These are phyloP conservation scores for Veloporphyrellus conicus DNA, from an alignment of 1,284 basidiomycete species.

Conservation along the genomic window DNA sequence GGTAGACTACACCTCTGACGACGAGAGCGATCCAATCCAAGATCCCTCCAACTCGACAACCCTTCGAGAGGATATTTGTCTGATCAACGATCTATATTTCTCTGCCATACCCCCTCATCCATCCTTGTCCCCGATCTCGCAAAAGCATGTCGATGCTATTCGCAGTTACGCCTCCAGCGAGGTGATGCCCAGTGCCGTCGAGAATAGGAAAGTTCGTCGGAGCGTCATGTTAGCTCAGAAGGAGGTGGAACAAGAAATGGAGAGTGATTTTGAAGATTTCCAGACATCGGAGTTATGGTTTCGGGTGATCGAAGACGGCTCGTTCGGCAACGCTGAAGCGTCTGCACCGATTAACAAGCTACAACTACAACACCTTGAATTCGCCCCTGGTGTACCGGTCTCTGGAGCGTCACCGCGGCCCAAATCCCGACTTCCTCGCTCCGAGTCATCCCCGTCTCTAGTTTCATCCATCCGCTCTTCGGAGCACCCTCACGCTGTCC, in stretches of 20 bases:
- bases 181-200: slow-evolving; percentile 41
- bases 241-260: slow-evolving; percentile 85
- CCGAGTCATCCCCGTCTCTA: slow-evolving; percentile 40
- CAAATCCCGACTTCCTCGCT: slow-evolving; percentile 30
- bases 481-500: slow-evolving; percentile 7
- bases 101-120: slow-evolving; percentile 54
- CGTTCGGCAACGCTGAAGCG: slow-evolving; percentile 35
- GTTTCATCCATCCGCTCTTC: slow-evolving; percentile 19
- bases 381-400: slow-evolving; percentile 11
- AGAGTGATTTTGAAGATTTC: slow-evolving; percentile 88
- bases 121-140: slow-evolving; percentile 61
- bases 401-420: slow-evolving; percentile 20
- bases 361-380: slow-evolving; percentile 21
- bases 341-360: slow-evolving; percentile 30
- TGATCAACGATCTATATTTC: slow-evolving; percentile 87
- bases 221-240: slow-evolving; percentile 81
- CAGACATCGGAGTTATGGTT: slow-evolving; percentile 86
- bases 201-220: slow-evolving; percentile 62
- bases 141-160: slow-evolving; percentile 66
- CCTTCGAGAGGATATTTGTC: slow-evolving; percentile 78
- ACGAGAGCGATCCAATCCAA: slow-evolving; percentile 62
- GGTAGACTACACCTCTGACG: slow-evolving; percentile 66
- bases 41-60: slow-evolving; percentile 57
- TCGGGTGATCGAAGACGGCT: slow-evolving; percentile 76
- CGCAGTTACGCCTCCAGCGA: slow-evolving; percentile 60